Percentiles rank a stretch among this genome's conserved stretches.
Evolutionary conservation across 345 rosid species (phyloP).

Genomic region (Murraya paniculata): DNA sequence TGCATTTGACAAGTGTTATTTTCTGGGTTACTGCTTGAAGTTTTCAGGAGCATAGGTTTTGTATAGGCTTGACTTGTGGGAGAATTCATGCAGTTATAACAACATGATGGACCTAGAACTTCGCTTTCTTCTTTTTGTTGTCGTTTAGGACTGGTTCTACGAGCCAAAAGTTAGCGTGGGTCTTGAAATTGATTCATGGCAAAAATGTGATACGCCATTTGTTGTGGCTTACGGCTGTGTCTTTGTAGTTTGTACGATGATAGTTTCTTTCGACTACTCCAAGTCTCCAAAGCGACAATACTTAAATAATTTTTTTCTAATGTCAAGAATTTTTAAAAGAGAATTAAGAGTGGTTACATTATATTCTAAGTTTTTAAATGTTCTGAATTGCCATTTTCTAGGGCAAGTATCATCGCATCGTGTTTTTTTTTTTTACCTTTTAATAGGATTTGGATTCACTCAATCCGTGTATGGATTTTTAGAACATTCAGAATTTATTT

Average conservation of each 20-base stretch:
- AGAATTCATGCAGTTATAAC: not conserved
- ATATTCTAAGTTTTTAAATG: too few relatives aligned
- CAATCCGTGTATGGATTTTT: too few relatives aligned
- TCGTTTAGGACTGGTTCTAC: not conserved
- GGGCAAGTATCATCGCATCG: too few relatives aligned
- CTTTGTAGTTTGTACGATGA: not conserved
- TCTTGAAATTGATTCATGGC: not conserved
- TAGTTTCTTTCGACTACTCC: not conserved
- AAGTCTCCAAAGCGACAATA: not conserved
- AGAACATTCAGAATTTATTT: too few relatives aligned
- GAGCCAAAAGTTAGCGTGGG: not conserved
- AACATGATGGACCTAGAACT: too few relatives aligned
- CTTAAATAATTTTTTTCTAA: not conserved
- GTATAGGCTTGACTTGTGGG: not conserved
- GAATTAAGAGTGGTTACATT: too few relatives aligned
- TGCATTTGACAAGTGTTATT: not conserved
- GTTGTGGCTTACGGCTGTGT: not conserved
- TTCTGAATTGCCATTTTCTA: too few relatives aligned
- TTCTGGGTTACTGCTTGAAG: not conserved
- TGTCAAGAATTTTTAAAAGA: not conserved
- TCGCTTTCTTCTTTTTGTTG: too few relatives aligned
- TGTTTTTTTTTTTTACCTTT: too few relatives aligned
- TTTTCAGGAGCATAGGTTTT: not conserved
- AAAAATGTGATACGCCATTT: slow-evolving; percentile 17
- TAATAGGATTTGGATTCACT: too few relatives aligned